A percentile compares a stretch with the other conserved stretches of the same genome.
Conservation (phyloP, 345 rosid genomes). For the Citrus unshiu region DNA sequence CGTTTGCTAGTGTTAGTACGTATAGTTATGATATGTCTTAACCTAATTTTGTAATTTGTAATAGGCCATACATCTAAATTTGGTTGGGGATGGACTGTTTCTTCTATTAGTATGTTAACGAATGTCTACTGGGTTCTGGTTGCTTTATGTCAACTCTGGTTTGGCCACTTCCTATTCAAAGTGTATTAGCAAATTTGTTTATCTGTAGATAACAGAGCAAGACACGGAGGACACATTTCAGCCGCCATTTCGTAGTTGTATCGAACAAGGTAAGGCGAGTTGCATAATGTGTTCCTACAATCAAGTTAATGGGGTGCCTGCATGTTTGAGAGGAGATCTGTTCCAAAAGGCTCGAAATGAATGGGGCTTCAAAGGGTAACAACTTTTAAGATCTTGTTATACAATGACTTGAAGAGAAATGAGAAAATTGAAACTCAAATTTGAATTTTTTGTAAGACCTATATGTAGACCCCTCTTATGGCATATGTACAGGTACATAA, state of each 20-base stretch:
- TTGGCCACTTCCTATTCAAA: background rate
- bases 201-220: slow-evolving; percentile 67
- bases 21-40: background rate
- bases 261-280: slow-evolving; percentile 79
- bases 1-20: background rate
- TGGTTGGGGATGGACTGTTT: background rate
- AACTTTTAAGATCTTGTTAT: background rate
- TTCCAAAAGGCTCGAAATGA: slow-evolving; percentile 65
- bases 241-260: slow-evolving; percentile 78
- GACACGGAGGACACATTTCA: slow-evolving; percentile 82
- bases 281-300: slow-evolving; percentile 97
- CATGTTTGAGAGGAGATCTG: slow-evolving; percentile 66
- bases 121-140: background rate
- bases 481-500: slow-evolving; percentile 56
- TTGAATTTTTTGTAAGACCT: slow-evolving; percentile 4
- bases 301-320: slow-evolving; percentile 85
- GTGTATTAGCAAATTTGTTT: background rate
- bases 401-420: background rate
- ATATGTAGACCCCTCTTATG: background rate
- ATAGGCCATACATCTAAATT: background rate
- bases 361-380: slow-evolving; percentile 89
- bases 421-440: slow-evolving; percentile 1
- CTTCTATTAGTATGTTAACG: background rate
- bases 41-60: background rate
- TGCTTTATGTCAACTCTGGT: background rate